phyloP scores from a whole-genome alignment of 306 rosid genomes.

The Vicia faba region DNA sequence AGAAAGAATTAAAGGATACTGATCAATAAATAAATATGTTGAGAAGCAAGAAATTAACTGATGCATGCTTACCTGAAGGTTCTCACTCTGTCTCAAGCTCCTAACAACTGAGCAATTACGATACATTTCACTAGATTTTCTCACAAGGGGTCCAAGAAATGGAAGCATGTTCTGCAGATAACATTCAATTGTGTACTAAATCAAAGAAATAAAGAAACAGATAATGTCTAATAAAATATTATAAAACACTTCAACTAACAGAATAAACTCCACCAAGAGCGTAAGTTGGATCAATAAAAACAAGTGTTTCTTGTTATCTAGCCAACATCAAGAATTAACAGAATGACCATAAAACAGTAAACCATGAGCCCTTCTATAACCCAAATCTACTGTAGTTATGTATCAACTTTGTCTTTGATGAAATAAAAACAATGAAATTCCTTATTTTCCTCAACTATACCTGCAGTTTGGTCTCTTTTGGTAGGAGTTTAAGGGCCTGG shows the following conservation, averaged over 20 bases:
- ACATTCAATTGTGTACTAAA: constrained; percentile 33
- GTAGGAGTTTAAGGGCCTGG: constrained; percentile 89
- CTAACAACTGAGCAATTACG: constrained; percentile 81
- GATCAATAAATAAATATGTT: constrained; percentile 18
- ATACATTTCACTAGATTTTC: constrained; percentile 87
- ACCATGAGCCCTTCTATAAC: constrained; percentile 5
- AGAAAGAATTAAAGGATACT: background rate
- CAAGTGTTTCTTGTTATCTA: constrained; percentile 2
- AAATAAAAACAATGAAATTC: background rate
- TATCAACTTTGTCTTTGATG: background rate
- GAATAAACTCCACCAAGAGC: constrained; percentile 16
- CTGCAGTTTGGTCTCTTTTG: constrained; percentile 91
- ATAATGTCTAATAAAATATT: background rate
- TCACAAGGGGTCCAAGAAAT: constrained; percentile 89
- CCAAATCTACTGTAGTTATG: constrained; percentile 2
- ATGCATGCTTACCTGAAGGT: constrained; percentile 75
- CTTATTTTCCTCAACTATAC: constrained; percentile 44
- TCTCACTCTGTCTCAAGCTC: constrained; percentile 93
- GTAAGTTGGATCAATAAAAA: constrained; percentile 14
- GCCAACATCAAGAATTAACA: constrained; percentile 10
- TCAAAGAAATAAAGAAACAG: constrained; percentile 14
- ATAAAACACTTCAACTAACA: background rate
- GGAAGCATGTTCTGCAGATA: constrained; percentile 82
- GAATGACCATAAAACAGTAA: constrained; percentile 3
- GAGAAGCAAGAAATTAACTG: constrained; percentile 9